Evolutionary conservation across 805 yeast genomes (phyloP), one percentile per base, ranked within the genome.

Genomic region (Candida hungchunana): DNA sequence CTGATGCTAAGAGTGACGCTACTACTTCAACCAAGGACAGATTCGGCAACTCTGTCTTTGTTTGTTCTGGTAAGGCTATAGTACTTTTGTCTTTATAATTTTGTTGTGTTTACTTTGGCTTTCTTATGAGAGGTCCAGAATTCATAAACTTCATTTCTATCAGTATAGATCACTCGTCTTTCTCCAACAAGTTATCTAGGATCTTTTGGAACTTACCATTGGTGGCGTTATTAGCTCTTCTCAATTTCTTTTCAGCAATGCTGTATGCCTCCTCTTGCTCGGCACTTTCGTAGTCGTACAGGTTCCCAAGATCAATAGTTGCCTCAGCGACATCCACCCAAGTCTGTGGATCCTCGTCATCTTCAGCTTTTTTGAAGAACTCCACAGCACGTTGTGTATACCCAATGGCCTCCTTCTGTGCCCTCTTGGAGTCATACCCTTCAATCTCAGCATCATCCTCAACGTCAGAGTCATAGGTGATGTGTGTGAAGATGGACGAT

Each of bases 311-410:
- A 12, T 82, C 75, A 23, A 90, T 85, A 51, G 76, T 66, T 1
- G 95, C 89, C 58, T 90, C 97, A 1, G 96, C 96, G 30, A 83
- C 70, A 51, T 77, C 74, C 10, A 80, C 95, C 85, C 90, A 82
- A 5, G 82, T 68, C 40, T 79, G 81, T 0, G 95, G 94, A 26
- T 82, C 86, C 30, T 79, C 84, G 14, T 75, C 78, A 33, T 77
- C 77, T 55, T 79, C 75, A 0, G 88, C 81, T 36, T 65, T 60
- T 36, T 66, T 59, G 36, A 88, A 64, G 50, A 74, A 73, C 25
- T 66, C 62, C 18, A 83, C 63, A 0, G 94, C 94, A 14, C 58
- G 60, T 8, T 56, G 48, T 9, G 78, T 71, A 23, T 69, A 58
- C 2, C 63, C 59, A 25, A 71, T 61, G 1, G 85, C 77, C 27